A percentile compares a stretch with the other conserved stretches of the same genome.
Evolutionary conservation across 495 filamentous ascomycete species (phyloP).

Genomic region (Aspergillus incahuasiensis): DNA sequence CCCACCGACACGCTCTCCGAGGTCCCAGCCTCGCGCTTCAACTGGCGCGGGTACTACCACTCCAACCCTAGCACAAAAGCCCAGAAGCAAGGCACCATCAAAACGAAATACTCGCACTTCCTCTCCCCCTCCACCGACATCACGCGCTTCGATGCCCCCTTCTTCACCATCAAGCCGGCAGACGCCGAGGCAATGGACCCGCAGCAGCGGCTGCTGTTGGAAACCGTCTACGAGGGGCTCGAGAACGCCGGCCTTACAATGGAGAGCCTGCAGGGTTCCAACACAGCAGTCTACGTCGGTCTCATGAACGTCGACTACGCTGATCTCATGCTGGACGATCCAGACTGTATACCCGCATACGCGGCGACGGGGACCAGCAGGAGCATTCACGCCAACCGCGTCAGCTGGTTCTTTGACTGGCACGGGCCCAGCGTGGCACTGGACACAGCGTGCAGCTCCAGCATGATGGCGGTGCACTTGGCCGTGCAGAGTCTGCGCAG

Average conservation of each 20-base stretch:
- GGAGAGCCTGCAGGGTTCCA: slow-evolving; percentile 28
- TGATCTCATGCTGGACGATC: too few relatives aligned
- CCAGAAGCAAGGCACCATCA: neutral
- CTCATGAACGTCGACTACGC: too few relatives aligned
- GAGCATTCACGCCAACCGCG: too few relatives aligned
- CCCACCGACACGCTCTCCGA: slow-evolving; percentile 18
- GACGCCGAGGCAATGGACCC: slow-evolving; percentile 44
- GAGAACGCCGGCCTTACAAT: slow-evolving; percentile 43
- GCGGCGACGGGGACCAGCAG: too few relatives aligned
- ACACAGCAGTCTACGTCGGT: too few relatives aligned
- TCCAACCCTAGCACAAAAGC: slow-evolving; percentile 10
- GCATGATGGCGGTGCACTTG: slow-evolving; percentile 42
- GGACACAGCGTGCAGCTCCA: neutral
- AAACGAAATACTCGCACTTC: neutral
- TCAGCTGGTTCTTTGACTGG: too few relatives aligned
- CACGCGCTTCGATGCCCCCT: slow-evolving; percentile 36
- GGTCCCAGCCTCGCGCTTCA: slow-evolving; percentile 26
- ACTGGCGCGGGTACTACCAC: slow-evolving; percentile 34
- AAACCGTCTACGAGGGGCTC: slow-evolving; percentile 52
- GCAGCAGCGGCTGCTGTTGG: slow-evolving; percentile 46
- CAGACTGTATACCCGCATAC: too few relatives aligned
- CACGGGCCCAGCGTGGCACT: too few relatives aligned
- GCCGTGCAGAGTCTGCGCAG: slow-evolving; percentile 8
- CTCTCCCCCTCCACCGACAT: neutral
- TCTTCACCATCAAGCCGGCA: slow-evolving; percentile 51